These are phyloP conservation scores for Melocanna baccifera DNA, from an alignment of 176 grass and related monocot genomes.

Conservation along the genomic window DNA sequence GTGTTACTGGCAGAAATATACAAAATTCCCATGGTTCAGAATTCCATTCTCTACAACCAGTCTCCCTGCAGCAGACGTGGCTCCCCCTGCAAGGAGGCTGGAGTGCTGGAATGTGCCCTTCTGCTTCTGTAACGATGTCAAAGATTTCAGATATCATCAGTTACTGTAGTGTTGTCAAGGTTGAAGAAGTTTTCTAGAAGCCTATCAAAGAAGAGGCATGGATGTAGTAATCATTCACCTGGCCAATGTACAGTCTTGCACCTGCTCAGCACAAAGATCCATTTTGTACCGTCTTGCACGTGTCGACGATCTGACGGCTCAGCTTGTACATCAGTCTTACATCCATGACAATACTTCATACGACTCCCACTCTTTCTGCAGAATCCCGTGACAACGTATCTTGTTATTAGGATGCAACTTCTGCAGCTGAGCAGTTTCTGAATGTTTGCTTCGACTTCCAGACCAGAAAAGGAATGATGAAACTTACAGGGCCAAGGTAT, in stretches of 20 bases:
- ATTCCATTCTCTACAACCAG: conserved; percentile 53
- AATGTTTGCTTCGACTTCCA: not conserved
- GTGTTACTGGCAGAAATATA: not conserved
- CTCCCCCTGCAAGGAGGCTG: conserved; percentile 79
- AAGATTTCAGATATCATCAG: not conserved
- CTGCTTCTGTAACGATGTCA: conserved; percentile 41
- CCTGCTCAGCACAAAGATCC: conserved; percentile 90
- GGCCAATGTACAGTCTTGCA: conserved; percentile 64
- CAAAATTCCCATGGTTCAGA: conserved; percentile 27
- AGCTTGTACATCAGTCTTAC: conserved; percentile 65
- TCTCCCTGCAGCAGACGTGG: conserved; percentile 69
- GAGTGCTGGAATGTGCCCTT: conserved; percentile 82
- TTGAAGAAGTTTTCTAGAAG: not conserved
- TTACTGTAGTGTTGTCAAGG: not conserved
- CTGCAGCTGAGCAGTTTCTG: not conserved
- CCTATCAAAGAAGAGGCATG: not conserved
- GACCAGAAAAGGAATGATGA: not conserved
- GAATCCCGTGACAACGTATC: not conserved
- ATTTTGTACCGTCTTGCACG: conserved; percentile 47
- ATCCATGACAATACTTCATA: conserved; percentile 71
- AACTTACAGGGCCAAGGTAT: conserved; percentile 77
- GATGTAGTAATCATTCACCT: conserved; percentile 38
- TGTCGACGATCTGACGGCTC: conserved; percentile 52
- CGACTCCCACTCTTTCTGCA: conserved; percentile 78
- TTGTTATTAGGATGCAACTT: not conserved